Percentiles rank a stretch among this genome's conserved stretches.
Conservation (phyloP, 2,329 filamentous ascomycete species). For the Talaromyces sp. region DNA sequence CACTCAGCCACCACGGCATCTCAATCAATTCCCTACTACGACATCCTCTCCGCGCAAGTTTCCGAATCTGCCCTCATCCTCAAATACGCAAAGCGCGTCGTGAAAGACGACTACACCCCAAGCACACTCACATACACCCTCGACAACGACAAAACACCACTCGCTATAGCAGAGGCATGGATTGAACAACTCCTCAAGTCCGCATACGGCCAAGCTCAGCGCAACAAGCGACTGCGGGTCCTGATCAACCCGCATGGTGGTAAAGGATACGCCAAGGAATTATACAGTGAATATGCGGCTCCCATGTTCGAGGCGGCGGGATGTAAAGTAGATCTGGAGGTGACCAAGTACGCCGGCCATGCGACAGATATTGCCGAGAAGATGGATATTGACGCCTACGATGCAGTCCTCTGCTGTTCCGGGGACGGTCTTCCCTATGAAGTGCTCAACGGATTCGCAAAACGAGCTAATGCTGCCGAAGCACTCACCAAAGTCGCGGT, state of each 20-base stretch:
- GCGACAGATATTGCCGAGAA: slow-evolving; percentile 72
- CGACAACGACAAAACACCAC: slow-evolving; percentile 49
- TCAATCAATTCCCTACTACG: slow-evolving; percentile 69
- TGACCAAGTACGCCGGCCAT: slow-evolving; percentile 70
- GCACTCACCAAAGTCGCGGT: slow-evolving; percentile 77
- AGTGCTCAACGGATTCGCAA: slow-evolving; percentile 87
- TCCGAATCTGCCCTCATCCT: slow-evolving; percentile 62
- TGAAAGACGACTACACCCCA: slow-evolving; percentile 59
- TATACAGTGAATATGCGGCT: slow-evolving; percentile 71
- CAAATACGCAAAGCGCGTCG: slow-evolving; percentile 63
- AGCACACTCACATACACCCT: slow-evolving; percentile 61
- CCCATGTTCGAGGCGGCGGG: slow-evolving; percentile 79
- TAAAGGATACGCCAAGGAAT: slow-evolving; percentile 68
- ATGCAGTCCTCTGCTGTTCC: slow-evolving; percentile 83
- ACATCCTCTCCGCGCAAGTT: slow-evolving; percentile 77
- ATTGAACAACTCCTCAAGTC: slow-evolving; percentile 61
- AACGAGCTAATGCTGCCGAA: slow-evolving; percentile 67
- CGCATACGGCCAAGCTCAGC: slow-evolving; percentile 67
- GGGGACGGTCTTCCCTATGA: slow-evolving; percentile 91
- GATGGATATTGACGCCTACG: slow-evolving; percentile 74
- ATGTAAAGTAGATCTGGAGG: slow-evolving; percentile 70
- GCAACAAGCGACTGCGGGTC: slow-evolving; percentile 76
- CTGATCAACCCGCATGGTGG: slow-evolving; percentile 90
- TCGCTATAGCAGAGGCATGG: slow-evolving; percentile 57
- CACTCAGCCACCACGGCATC: slow-evolving; percentile 45